A percentile compares a stretch with the other conserved stretches of the same genome.
These are phyloP conservation scores for Phytophthora rubi DNA, from an alignment of 352 stramenopile genomes.

Conservation along the genomic window DNA sequence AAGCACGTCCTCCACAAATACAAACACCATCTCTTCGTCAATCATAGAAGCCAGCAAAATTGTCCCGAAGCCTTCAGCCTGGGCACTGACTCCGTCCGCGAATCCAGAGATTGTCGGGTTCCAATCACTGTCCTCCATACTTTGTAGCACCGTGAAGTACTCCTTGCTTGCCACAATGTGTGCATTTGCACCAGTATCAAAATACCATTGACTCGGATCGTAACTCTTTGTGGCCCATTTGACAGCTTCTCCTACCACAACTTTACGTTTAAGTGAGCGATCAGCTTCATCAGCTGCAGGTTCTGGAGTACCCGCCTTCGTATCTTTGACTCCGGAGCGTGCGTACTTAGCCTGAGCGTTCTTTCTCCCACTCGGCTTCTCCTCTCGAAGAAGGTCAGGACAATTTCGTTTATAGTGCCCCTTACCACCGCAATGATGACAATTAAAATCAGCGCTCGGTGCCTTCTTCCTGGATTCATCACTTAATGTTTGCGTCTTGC, in stretches of 20 bases:
- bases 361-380: neutral
- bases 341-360: neutral
- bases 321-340: too few relatives aligned
- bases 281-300: neutral
- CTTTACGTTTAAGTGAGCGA: neutral
- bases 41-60: neutral
- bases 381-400: neutral
- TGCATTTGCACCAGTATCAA: neutral
- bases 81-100: neutral
- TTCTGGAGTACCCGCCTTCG: neutral
- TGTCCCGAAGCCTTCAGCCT: neutral
- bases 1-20: neutral
- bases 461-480: too few relatives aligned
- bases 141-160: neutral
- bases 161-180: neutral
- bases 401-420: neutral
- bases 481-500: too few relatives aligned
- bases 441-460: neutral
- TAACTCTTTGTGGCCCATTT: neutral
- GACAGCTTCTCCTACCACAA: neutral
- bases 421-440: neutral
- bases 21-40: neutral
- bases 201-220: neutral
- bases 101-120: neutral
- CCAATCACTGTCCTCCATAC: neutral